phyloP scores from a whole-genome alignment of 2,329 filamentous ascomycete genomes.

The Fusarium napiforme region DNA sequence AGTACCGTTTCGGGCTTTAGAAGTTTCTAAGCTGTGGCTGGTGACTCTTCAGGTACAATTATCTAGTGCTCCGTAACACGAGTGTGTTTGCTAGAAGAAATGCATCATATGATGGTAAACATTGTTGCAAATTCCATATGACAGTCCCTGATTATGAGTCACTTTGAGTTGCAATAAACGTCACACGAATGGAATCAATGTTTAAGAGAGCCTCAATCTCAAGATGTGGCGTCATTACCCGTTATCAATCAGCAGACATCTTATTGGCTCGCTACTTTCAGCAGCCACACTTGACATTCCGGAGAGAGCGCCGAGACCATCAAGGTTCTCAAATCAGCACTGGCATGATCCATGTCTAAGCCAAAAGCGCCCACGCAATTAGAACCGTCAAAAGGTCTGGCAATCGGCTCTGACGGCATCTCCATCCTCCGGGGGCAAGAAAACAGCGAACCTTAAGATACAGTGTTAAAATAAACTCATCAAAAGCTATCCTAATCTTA shows the following conservation, averaged over 20 bases:
- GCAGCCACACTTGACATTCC: slow-evolving; percentile 37
- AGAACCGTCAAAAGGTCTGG: slow-evolving; percentile 12
- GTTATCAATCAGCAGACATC: not conserved
- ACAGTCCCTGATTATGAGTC: not conserved
- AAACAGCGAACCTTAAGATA: too few species aligned
- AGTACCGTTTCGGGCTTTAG: slow-evolving; percentile 7
- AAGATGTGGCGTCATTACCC: slow-evolving; percentile 33
- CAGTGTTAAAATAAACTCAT: too few species aligned
- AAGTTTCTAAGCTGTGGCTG: slow-evolving; percentile 27
- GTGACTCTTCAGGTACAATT: not conserved
- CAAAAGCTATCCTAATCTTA: too few species aligned
- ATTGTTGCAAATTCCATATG: fast-evolving
- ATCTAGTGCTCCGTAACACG: not conserved
- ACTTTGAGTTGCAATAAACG: not conserved
- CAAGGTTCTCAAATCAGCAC: slow-evolving; percentile 41
- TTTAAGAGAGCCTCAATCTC: slow-evolving; percentile 4
- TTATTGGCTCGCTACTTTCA: slow-evolving; percentile 26
- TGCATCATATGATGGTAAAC: not conserved
- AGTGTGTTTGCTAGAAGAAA: not conserved
- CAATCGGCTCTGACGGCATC: slow-evolving; percentile 41
- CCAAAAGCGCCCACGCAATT: slow-evolving; percentile 20
- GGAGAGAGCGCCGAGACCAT: slow-evolving; percentile 32
- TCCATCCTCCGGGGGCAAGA: not conserved
- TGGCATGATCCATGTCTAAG: slow-evolving; percentile 16
- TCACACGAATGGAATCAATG: not conserved